phyloP scores from a whole-genome alignment of 768 basidiomycete species.

The Cyclocybe cylindracea region DNA sequence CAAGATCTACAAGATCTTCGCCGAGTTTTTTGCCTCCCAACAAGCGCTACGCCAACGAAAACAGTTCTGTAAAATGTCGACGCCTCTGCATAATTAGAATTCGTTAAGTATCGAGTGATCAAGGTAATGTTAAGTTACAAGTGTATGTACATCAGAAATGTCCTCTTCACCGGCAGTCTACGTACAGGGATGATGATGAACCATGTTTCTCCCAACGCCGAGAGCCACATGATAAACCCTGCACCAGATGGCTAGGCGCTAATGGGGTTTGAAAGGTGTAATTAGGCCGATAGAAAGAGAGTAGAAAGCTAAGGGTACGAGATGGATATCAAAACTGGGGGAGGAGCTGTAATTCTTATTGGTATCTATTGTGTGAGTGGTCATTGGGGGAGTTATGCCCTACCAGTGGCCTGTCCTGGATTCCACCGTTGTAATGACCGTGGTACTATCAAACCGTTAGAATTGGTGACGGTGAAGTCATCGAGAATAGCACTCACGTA shows the following conservation, averaged over 20 bases:
- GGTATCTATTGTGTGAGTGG: conserved; percentile 43
- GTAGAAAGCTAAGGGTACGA: conserved; percentile 4
- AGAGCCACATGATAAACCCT: too few relatives aligned
- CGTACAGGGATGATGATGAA: too few relatives aligned
- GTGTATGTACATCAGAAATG: too few relatives aligned
- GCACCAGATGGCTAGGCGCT: neutral
- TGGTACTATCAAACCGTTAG: conserved; percentile 14
- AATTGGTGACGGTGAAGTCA: conserved; percentile 9
- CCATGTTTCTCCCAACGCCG: too few relatives aligned
- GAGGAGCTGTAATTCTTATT: conserved; percentile 24
- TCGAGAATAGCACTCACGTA: conserved; percentile 49
- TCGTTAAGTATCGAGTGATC: too few relatives aligned
- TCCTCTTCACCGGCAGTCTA: too few relatives aligned
- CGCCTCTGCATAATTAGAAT: too few relatives aligned
- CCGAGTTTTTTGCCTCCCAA: too few relatives aligned
- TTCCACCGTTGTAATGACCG: conserved; percentile 16
- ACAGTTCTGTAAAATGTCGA: too few relatives aligned
- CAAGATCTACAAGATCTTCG: neutral
- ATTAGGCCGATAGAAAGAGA: conserved; percentile 8
- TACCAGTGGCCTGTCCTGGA: conserved; percentile 37
- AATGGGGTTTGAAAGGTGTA: conserved; percentile 6
- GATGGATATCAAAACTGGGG: conserved; percentile 7
- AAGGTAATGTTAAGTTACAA: too few relatives aligned
- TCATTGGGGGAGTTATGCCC: conserved; percentile 38
- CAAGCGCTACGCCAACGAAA: too few relatives aligned